These are phyloP conservation scores for Candida oleophila DNA, from an alignment of 805 yeast species.

Conservation along the genomic window DNA sequence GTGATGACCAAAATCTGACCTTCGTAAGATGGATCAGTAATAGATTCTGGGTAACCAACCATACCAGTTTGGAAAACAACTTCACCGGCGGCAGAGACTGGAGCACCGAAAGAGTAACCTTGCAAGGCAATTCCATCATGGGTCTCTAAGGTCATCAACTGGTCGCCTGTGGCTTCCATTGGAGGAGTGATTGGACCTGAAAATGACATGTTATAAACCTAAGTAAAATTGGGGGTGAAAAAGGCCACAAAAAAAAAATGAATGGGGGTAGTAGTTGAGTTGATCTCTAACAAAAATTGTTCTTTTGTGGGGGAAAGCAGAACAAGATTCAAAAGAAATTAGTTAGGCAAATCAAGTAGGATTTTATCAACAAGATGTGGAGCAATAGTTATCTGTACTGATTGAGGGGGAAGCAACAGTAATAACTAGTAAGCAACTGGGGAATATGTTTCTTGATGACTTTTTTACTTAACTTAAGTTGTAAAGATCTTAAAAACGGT, in stretches of 20 bases:
- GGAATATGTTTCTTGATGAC: neutral
- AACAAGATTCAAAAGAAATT: neutral
- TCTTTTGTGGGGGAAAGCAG: neutral
- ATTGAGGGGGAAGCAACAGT: neutral
- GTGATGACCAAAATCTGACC: constrained; percentile 97
- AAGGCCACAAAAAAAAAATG: constrained; percentile 1
- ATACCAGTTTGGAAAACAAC: constrained; percentile 99
- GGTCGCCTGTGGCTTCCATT: constrained; percentile 78
- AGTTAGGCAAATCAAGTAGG: neutral
- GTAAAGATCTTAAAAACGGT: neutral
- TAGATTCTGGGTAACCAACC: constrained; percentile 98
- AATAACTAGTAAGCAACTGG: neutral
- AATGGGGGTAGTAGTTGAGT: neutral
- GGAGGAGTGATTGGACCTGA: constrained; percentile 90
- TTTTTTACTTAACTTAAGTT: no score
- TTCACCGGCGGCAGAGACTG: constrained; percentile 88
- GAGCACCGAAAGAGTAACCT: constrained; percentile 98
- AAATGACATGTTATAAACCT: constrained; percentile 35
- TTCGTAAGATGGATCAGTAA: constrained; percentile 97
- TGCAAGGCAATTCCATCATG: constrained; percentile 83
- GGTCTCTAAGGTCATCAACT: constrained; percentile 82
- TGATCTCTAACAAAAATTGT: neutral
- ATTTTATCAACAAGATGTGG: neutral
- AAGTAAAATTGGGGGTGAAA: constrained; percentile 10
- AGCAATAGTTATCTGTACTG: neutral